Evolutionary conservation across 1,284 basidiomycete genomes (phyloP).

Genomic region (Chondrostereum purpureum): DNA sequence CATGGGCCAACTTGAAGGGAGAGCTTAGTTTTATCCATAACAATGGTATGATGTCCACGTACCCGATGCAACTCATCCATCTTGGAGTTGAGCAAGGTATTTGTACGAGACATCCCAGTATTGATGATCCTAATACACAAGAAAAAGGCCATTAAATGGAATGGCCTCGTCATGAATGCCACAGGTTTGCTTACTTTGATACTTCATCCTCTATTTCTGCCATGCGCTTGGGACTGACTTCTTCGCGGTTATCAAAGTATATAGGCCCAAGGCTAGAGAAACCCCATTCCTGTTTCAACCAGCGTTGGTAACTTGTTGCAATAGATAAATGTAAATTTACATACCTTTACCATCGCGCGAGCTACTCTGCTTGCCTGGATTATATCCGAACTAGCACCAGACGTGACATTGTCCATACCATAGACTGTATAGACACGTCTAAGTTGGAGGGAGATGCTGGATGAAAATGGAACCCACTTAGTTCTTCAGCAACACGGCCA

Average conservation of each 20-base stretch:
- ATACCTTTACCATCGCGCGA: slow-evolving; percentile 83
- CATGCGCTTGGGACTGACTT: slow-evolving; percentile 67
- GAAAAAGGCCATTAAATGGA: too few relatives aligned
- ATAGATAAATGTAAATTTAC: slow-evolving; percentile 14
- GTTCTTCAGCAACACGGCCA: slow-evolving; percentile 88
- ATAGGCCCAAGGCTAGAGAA: slow-evolving; percentile 87
- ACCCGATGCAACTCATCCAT: slow-evolving; percentile 80
- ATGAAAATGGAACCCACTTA: slow-evolving; percentile 46
- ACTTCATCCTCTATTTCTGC: slow-evolving; percentile 85
- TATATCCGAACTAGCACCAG: slow-evolving; percentile 87
- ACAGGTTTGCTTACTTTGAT: slow-evolving; percentile 66
- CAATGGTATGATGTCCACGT: slow-evolving; percentile 18
- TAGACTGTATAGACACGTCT: slow-evolving; percentile 53
- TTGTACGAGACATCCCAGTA: slow-evolving; percentile 67
- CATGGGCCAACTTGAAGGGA: slow-evolving; percentile 65
- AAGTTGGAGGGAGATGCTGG: background rate
- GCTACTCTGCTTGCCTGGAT: slow-evolving; percentile 75
- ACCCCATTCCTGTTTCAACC: slow-evolving; percentile 58
- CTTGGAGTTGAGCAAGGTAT: slow-evolving; percentile 60
- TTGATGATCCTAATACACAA: slow-evolving; percentile 63
- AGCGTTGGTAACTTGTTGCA: background rate
- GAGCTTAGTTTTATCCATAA: slow-evolving; percentile 12
- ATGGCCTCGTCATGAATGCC: too few relatives aligned
- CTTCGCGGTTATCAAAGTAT: slow-evolving; percentile 67
- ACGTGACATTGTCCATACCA: slow-evolving; percentile 81